Percentiles rank a stretch among this genome's conserved stretches.
Evolutionary conservation across 257 asterid species (phyloP).

Genomic region (Solanum sparsipilum): DNA sequence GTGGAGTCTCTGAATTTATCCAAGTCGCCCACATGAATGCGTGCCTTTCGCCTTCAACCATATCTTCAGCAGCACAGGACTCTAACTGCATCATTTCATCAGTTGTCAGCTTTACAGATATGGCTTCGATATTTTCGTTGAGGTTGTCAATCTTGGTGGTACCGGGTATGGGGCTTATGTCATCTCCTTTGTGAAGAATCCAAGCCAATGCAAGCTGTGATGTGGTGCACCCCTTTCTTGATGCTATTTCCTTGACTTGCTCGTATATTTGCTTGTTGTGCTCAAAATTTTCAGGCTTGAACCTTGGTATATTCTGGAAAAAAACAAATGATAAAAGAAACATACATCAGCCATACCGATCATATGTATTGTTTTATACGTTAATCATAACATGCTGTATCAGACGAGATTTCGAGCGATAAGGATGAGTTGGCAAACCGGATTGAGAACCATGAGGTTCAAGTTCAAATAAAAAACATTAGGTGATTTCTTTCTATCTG

Average conservation of each 20-base stretch:
- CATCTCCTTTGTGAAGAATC: conserved; percentile 25
- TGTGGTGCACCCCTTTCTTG: conserved; percentile 20
- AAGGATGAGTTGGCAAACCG: neutral
- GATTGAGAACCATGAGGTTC: neutral
- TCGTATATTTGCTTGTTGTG: conserved; percentile 14
- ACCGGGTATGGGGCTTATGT: conserved; percentile 27
- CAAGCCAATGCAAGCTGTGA: conserved; percentile 32
- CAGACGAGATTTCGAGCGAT: neutral
- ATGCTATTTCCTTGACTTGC: conserved; percentile 7
- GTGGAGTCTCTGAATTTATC: conserved; percentile 22
- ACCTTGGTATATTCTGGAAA: conserved; percentile 10
- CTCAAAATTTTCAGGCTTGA: conserved; percentile 14
- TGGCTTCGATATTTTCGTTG: conserved; percentile 17
- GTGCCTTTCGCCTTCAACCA: conserved; percentile 16
- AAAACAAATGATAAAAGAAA: neutral
- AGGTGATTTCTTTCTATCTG: neutral
- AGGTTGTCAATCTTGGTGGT: conserved; percentile 24
- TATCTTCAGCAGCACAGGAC: conserved; percentile 11
- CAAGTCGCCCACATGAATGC: conserved; percentile 7
- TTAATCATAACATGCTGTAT: neutral
- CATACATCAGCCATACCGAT: neutral
- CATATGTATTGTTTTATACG: neutral
- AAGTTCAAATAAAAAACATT: neutral
- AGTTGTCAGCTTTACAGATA: conserved; percentile 9
- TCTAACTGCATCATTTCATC: conserved; percentile 20